Evolutionary conservation across 805 yeast species (phyloP).

Genomic region (Groenewaldozyma salmanticensis): DNA sequence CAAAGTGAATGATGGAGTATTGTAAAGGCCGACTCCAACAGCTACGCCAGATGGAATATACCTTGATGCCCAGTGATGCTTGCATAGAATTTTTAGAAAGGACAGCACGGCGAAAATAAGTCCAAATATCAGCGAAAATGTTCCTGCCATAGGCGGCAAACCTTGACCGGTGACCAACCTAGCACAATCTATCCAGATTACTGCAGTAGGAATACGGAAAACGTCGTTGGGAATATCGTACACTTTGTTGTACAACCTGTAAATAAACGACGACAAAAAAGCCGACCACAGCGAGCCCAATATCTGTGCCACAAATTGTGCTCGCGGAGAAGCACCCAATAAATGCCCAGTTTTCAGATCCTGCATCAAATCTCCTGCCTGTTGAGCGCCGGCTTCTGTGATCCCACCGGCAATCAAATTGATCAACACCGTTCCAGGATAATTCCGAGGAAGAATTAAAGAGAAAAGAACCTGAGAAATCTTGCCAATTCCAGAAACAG

Average conservation of each 20-base stretch:
- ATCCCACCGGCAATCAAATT: conserved; percentile 93
- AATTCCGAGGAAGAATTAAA: conserved; percentile 57
- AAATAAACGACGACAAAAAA: conserved; percentile 69
- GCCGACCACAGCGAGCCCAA: conserved; percentile 84
- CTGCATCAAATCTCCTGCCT: conserved; percentile 97
- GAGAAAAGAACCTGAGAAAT: conserved; percentile 86
- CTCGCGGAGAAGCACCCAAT: conserved; percentile 83
- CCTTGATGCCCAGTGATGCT: conserved; percentile 20
- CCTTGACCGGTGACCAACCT: conserved; percentile 87
- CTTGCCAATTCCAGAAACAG: conserved; percentile 95
- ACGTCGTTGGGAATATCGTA: conserved; percentile 77
- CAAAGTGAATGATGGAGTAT: conserved; percentile 84
- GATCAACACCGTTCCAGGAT: conserved; percentile 73
- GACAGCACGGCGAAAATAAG: conserved; percentile 51
- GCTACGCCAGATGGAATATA: conserved; percentile 93
- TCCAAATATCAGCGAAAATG: conserved; percentile 62
- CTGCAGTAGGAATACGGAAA: conserved; percentile 88
- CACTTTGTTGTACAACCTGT: conserved; percentile 67
- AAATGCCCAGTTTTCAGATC: conserved; percentile 91
- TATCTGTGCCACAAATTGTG: conserved; percentile 84
- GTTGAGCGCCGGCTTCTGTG: conserved; percentile 98
- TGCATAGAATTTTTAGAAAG: conserved; percentile 31
- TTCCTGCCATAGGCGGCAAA: conserved; percentile 66
- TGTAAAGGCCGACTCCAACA: conserved; percentile 93
- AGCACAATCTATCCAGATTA: conserved; percentile 95